Evolutionary conservation across 2,329 filamentous ascomycete species (phyloP).

Genomic region (Gnomoniopsis smithogilvyi): DNA sequence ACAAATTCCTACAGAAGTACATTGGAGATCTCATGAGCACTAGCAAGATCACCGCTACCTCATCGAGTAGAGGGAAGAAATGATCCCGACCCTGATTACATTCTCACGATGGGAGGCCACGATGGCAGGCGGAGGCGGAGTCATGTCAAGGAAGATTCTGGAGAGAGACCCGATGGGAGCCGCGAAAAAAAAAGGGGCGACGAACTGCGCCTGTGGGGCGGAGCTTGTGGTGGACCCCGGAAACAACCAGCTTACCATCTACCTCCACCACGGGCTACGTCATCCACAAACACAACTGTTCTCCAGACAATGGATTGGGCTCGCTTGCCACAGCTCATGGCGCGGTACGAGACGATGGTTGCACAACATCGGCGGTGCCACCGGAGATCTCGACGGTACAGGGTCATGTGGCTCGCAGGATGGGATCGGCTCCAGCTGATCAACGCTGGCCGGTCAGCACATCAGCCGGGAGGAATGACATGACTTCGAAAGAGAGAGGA

Average conservation of each 20-base stretch:
- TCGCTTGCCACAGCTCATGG: conserved; percentile 2
- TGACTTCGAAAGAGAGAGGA: not conserved
- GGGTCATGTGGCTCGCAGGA: conserved; percentile 1
- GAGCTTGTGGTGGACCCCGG: conserved; percentile 5
- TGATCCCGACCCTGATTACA: conserved; percentile 28
- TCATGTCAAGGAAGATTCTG: not conserved
- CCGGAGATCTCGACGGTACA: conserved; percentile 11
- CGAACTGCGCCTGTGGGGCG: conserved; percentile 9
- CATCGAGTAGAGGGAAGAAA: conserved; percentile 48
- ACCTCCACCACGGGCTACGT: conserved; percentile 1
- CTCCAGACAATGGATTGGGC: not conserved
- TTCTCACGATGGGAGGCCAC: too few species aligned
- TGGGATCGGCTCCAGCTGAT: conserved; percentile 5
- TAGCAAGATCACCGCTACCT: conserved; percentile 65
- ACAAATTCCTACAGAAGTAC: conserved; percentile 96
- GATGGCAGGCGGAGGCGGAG: not conserved
- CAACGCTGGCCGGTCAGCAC: conserved; percentile 14
- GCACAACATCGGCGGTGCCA: conserved; percentile 23
- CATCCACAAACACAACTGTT: conserved; percentile 2
- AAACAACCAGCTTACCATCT: conserved; percentile 2
- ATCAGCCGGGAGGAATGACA: not conserved
- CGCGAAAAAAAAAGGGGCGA: conserved; percentile 1
- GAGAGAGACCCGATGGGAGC: not conserved
- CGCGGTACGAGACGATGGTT: not conserved
- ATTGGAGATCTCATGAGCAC: conserved; percentile 93